Base-by-base conservation (phyloP, 495 filamentous ascomycete species). In the Amniculicola lignicola region DNA sequence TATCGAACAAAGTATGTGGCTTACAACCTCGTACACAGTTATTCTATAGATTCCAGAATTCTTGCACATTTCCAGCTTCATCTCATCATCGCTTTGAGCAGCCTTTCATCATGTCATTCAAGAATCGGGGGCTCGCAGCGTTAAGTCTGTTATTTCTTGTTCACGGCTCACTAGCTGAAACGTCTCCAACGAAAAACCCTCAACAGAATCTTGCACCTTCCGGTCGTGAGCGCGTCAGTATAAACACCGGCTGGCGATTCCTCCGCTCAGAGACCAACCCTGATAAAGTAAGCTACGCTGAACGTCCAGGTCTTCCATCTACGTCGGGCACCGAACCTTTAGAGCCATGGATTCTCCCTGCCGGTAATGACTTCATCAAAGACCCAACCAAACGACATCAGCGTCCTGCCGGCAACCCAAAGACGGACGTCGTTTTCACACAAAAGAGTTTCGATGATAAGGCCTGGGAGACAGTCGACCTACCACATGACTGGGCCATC, bases 401-500 rank as follows among this genome's bases (percentile, higher is more conserved):
- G 25, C 69, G 67, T 3, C 72, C 72, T 2, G 29, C 57, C 1
- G 70, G 59, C 7, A n/a, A n/a, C 21, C 69, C 69, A 6, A 68
- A 63, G 1, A 61, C 12, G 25, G 39, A 64, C 21, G 61, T 74
- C 18, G 11, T 46, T n/a, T 75, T 70, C 42, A 62, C 67, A 16
- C 56, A 73, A 41, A 41, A 44, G 2, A 55, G 67, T 1, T 75
- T 75, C 55, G 63, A 74, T 49, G 72, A 75, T 45, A 67, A 57
- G 39, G 15, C 45, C 4, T 75, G 72, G 72, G 70, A 72, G 44
- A 29, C 44, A 0, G 53, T 75, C 10, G 60, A 65, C 43, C 53
- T 74, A 18, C 72, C 71, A 2, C 75, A 79, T 54, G 77, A 79
- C 59, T 79, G 74, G 77, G 77, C 75, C 27, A 70, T 77, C 44